phyloP scores from a whole-genome alignment of 2,329 filamentous ascomycete genomes.

The Moelleriella libera region DNA sequence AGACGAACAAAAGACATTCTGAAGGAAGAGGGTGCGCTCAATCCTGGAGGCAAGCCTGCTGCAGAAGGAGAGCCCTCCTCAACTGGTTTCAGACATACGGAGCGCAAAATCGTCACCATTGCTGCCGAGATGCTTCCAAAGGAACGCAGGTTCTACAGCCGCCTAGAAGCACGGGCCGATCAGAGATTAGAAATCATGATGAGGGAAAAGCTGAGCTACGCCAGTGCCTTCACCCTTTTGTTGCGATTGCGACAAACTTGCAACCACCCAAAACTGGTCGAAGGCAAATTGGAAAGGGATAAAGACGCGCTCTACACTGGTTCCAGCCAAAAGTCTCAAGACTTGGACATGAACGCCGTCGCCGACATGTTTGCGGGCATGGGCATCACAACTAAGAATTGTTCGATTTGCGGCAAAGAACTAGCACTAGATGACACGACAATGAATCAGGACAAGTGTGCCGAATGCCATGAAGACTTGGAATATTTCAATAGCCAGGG shows the following conservation, averaged over 20 bases:
- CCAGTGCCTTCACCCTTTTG: conserved; percentile 85
- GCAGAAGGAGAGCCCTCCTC: conserved; percentile 36
- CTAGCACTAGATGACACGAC: conserved; percentile 36
- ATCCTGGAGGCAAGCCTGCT: conserved; percentile 54
- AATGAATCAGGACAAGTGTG: conserved; percentile 40
- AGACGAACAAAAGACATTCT: conserved; percentile 96
- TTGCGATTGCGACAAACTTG: conserved; percentile 83
- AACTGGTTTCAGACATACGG: conserved; percentile 76
- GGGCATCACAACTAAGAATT: conserved; percentile 62
- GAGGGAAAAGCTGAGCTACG: conserved; percentile 72
- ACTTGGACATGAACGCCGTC: conserved; percentile 64
- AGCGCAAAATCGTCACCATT: conserved; percentile 74
- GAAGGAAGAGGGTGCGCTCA: conserved; percentile 70
- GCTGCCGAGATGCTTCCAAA: conserved; percentile 63
- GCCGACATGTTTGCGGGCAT: conserved; percentile 78
- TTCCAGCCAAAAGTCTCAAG: conserved; percentile 34
- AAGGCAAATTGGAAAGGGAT: conserved; percentile 73
- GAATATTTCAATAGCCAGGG: conserved; percentile 41
- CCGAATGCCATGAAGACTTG: conserved; percentile 63
- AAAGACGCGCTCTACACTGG: conserved; percentile 68
- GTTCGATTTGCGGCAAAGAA: conserved; percentile 67
- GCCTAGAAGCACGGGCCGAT: conserved; percentile 72
- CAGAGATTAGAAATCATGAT: conserved; percentile 82
- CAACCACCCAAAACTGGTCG: conserved; percentile 83
- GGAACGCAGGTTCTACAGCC: conserved; percentile 76